Evolutionary conservation across 139 green algal species (phyloP).

Genomic region (Eudorina sp.): DNA sequence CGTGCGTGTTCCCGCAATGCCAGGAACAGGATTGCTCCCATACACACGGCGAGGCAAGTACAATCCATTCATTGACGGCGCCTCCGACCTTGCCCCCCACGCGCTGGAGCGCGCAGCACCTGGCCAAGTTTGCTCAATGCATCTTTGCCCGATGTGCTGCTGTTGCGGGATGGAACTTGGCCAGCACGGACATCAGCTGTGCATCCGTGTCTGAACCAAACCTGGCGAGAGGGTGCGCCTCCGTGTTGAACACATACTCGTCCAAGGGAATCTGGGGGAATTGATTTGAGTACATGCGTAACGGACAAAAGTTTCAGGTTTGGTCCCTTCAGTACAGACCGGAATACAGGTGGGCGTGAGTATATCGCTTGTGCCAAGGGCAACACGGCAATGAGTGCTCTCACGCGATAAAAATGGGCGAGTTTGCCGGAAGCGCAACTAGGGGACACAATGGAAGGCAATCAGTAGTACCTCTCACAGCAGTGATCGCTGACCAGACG

Average conservation of each 20-base stretch:
- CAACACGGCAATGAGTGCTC: background rate
- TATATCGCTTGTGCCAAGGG: background rate
- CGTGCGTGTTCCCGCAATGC: too few species aligned
- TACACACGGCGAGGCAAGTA: too few species aligned
- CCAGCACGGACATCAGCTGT: background rate
- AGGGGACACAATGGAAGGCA: background rate
- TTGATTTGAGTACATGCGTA: too few species aligned
- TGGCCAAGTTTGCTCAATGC: background rate
- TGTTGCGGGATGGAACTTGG: background rate
- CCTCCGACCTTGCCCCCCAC: too few species aligned
- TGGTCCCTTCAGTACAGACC: background rate
- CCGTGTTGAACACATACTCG: slow-evolving; percentile 91
- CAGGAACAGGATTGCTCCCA: too few species aligned
- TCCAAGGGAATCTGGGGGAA: slow-evolving; percentile 79
- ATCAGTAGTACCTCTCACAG: background rate
- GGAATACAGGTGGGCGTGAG: background rate
- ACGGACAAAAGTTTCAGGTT: too few species aligned
- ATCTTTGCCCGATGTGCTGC: background rate
- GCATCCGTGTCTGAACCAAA: slow-evolving; percentile 62
- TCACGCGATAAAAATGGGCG: background rate
- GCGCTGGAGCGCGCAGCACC: background rate
- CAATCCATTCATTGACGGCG: too few species aligned
- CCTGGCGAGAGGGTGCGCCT: slow-evolving; percentile 86
- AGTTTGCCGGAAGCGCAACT: background rate
- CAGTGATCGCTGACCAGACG: too few species aligned